Percentiles rank a stretch among this genome's conserved stretches.
These are phyloP conservation scores for Ustilago lituana DNA, from an alignment of 1,284 basidiomycete genomes.

Conservation along the genomic window DNA sequence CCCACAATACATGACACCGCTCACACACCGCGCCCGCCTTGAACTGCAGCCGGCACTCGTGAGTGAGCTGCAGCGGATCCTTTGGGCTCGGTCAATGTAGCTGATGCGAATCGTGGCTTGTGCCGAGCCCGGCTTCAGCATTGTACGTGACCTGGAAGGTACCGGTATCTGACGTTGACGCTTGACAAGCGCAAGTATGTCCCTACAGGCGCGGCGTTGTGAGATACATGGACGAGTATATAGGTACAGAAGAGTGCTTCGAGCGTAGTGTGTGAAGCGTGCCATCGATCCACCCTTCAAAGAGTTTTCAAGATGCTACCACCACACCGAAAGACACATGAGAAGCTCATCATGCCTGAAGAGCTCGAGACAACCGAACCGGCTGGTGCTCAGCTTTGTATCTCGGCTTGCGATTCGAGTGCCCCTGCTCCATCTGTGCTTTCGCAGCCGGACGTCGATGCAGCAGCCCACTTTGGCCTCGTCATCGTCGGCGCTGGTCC, in stretches of 20 bases:
- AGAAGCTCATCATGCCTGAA: slow-evolving; percentile 26
- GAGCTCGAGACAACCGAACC: not conserved
- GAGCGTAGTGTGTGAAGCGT: too few species aligned
- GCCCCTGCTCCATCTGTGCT: not conserved
- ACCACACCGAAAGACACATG: slow-evolving; percentile 31
- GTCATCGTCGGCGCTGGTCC: slow-evolving; percentile 63
- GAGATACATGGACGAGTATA: too few species aligned
- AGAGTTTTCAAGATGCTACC: slow-evolving; percentile 18
- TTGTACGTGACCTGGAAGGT: slow-evolving; percentile 21
- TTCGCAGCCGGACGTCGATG: slow-evolving; percentile 6
- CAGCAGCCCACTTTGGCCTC: slow-evolving; percentile 48
- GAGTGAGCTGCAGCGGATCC: too few species aligned
- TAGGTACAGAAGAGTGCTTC: too few species aligned
- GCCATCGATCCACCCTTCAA: too few species aligned
- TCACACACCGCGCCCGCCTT: not conserved
- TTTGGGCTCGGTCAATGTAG: too few species aligned
- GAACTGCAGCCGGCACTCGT: not conserved
- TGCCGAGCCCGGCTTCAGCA: not conserved
- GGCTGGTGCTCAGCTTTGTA: not conserved
- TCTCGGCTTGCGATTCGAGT: not conserved
- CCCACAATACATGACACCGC: slow-evolving; percentile 20
- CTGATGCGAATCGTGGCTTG: not conserved
- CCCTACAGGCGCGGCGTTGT: too few species aligned
- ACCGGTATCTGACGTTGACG: too few species aligned
- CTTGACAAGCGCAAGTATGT: too few species aligned